phyloP scores from a whole-genome alignment of 768 basidiomycete species.

The Mycena indigotica region DNA sequence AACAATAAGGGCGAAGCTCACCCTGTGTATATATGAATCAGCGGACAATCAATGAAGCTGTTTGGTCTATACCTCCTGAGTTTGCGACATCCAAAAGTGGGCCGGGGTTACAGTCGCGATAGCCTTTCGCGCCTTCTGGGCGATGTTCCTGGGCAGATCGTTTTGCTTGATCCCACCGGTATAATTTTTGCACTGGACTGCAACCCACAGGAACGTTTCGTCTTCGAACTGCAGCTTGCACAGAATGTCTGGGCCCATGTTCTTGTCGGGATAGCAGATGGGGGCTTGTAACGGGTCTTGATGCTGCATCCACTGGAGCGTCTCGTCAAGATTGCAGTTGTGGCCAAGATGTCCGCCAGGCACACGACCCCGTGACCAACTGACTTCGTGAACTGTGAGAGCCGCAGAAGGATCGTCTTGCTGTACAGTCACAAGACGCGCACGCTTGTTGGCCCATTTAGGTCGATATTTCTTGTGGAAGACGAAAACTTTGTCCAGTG shows the following conservation, averaged over 20 bases:
- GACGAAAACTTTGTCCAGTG: background rate
- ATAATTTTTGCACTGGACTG: constrained; percentile 1
- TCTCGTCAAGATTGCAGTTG: background rate
- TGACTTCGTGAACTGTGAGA: background rate
- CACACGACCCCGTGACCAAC: background rate
- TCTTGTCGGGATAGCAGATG: background rate
- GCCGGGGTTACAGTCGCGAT: background rate
- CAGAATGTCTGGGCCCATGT: background rate
- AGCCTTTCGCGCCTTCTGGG: background rate
- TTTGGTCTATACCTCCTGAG: too few species aligned
- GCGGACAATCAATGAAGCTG: too few species aligned
- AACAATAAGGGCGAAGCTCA: background rate
- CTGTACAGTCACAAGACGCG: background rate
- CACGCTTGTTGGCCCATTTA: background rate
- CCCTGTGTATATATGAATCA: background rate
- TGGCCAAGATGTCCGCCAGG: background rate
- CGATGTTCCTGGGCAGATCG: background rate
- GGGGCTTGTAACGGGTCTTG: background rate
- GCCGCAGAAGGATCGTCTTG: background rate
- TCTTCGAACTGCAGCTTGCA: background rate
- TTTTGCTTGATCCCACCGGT: background rate
- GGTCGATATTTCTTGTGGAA: background rate
- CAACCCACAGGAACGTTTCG: background rate
- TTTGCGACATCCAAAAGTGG: background rate
- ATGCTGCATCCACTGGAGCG: background rate